Base-by-base conservation (phyloP, 2,329 filamentous ascomycete genomes). In the Trichoderma sp. region DNA sequence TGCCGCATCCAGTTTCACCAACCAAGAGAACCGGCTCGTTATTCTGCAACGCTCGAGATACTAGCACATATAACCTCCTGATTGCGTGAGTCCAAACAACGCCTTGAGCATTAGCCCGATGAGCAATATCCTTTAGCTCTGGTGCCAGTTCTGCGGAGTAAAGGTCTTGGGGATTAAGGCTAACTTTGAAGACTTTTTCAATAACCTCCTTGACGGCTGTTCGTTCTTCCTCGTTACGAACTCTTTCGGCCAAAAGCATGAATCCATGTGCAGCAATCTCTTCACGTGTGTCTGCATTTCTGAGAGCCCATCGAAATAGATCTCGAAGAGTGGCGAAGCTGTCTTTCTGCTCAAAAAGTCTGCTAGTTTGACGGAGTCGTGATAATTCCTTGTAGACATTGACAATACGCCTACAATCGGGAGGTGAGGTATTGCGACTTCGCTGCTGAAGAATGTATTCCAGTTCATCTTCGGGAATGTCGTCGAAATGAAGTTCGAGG, bases 61-160 rank as follows among this genome's bases (percentile, higher is more conserved):
- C 94, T 14, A 99, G 86, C 7, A 97, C 90, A 78, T 95, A 98
- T 0, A 99, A 85, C 66, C 96, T 89, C 18, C 94, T 91, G 95
- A 99, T 99, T 0, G 95, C 94, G 74, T 90, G 90, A 0, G 96
- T 99, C 96, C 96, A 99, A 2, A 99, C 93, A 61, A 99, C 90
- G 1, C 87, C 88, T 72, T 91, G 88, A 2, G 81, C 79, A 74
- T 90, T 89, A 0, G 83, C 76, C 47, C 83, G 83, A 12, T 80
- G 76, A 24, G 83, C 80, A 36, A 87, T 82, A 15, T 84, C 82
- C 71, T 84, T 83, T 71, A 91, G 85, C 74, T 89, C 88, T 2
- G 89, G 85, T 7, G 89, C 86, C 32, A 83, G 81, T 0, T 83
- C 81, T n/a, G 85, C 81, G 65, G 90, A 88, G 79, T 98, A 99